Conservation (phyloP, 257 asterid species). For the Paraleonurus japonicus region DNA sequence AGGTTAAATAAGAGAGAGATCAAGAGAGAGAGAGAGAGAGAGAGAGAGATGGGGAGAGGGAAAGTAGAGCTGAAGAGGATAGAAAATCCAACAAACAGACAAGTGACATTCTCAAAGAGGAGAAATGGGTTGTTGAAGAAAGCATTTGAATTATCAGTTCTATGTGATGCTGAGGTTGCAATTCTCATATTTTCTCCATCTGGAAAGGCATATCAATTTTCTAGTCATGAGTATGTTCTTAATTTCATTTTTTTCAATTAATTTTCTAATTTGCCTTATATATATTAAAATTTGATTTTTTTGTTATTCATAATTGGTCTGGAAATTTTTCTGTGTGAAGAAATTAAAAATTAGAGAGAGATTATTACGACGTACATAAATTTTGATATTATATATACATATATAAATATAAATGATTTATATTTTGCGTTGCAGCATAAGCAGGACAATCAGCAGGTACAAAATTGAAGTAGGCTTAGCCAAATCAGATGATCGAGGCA, state of each 20-base stretch:
- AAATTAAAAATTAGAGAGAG: too few relatives aligned
- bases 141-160: slow-evolving; percentile 45
- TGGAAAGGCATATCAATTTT: slow-evolving; percentile 43
- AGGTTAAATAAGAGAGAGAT: too few relatives aligned
- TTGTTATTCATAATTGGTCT: too few relatives aligned
- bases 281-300: too few relatives aligned
- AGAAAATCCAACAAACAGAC: slow-evolving; percentile 49
- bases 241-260: too few relatives aligned
- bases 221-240: slow-evolving; percentile 44
- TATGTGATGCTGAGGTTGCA: slow-evolving; percentile 52
- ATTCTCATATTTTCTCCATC: slow-evolving; percentile 49
- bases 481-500: slow-evolving; percentile 42
- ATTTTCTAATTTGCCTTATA: too few relatives aligned
- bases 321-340: too few relatives aligned
- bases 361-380: too few relatives aligned
- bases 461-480: slow-evolving; percentile 43
- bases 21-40: not conserved
- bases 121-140: slow-evolving; percentile 51
- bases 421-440: slow-evolving; percentile 34
- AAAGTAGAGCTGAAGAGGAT: slow-evolving; percentile 58
- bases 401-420: too few relatives aligned
- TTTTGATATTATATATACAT: not conserved
- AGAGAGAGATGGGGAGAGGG: slow-evolving; percentile 55
- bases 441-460: slow-evolving; percentile 51
- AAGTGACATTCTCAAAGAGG: slow-evolving; percentile 54